Evolutionary conservation across 306 rosid genomes (phyloP), one percentile per base, ranked within the genome.

Genomic region (Lathyrus sativus): DNA sequence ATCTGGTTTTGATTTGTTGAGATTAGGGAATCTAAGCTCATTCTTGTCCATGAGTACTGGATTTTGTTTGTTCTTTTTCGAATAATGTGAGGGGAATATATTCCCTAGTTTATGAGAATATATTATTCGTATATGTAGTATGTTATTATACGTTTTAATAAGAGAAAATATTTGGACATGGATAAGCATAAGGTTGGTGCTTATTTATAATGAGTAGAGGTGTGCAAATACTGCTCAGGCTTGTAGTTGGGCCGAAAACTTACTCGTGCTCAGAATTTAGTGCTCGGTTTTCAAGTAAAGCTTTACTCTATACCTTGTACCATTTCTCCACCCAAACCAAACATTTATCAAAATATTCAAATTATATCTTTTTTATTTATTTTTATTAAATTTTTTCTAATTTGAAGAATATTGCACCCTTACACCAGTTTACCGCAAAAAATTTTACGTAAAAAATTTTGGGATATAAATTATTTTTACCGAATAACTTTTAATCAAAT

Each of bases 41-140:
- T 75, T 75, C 49, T 13, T 59, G 29, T 41, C 46, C 26, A 28
- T n/a, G 11, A 67, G n/a, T n/a, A n/a, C 38, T 51, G 14, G 15
- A 31, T 0, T 68, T 69, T 55, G 35, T 68, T 67, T 60, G 46
- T 45, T 46, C 15, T 11, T 18, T 74, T 62, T 37, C 26, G 38
- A 76, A 63, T 46, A 9, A 57, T 64, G 65, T 74, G 72, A 41
- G 38, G 60, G 59, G 74, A 80, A 75, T 66, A 58, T 60, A 49
- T 75, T 75, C 80, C 49, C 42, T 13, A 14, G 41, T 31, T 48
- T 38, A 49, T 64, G 1, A 29, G 43, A 51, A 35, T 66, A 72
- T 24, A 29, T 13, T 49, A 42, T 67, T 60, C 57, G 29, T 49
- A 22, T 49, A 14, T 48, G 46, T 58, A 38, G 17, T 49, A 51